Evolutionary conservation across 2,329 filamentous ascomycete genomes (phyloP), one percentile per base, ranked within the genome.

Genomic region (Arthrobotrys sinensis): DNA sequence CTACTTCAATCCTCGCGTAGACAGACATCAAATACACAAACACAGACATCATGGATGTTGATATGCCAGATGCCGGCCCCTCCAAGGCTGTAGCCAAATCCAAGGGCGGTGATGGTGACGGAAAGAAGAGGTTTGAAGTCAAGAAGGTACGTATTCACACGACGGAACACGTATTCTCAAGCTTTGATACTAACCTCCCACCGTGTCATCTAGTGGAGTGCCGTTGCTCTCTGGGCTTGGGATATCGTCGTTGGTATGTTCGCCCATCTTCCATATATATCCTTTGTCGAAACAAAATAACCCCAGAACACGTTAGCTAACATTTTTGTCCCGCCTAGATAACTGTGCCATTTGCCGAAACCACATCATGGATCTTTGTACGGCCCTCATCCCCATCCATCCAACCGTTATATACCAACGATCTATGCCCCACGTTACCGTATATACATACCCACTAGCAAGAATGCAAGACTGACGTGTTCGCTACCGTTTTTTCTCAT

Each of bases 331-430:
- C 34, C 16, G 4, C 48, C 34, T 57, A 73, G 96, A 99, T 86
- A 99, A 99, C 88, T 99, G 96, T 84, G 96, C 96, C 82, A 99
- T 99, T 84, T 99, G 96, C 88, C 90, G 96, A 84, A 99, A 99
- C 85, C 96, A 99, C 85, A 99, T 99, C 85, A 99, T 99, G 96
- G 96, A 99, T 85, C 88, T 99, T 32, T 99, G 96, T 94, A 87
- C 82, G 90, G 85, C 48, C 16, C 24, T 34, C 24, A 64, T 28
- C 45, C 21, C n/a, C 32, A 46, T 52, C 46, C 19, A 32, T 62
- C 66, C 36, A 64, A 57, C 52, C 36, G 64, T 46, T 62, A 14
- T 45, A 46, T 48, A 75, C 79, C 53, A 80, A 60, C 43, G 21
- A 53, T 40, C 43, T 43, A 12, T 48, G 14, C 50, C 3, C 34